phyloP scores from a whole-genome alignment of 768 basidiomycete genomes.

The Pleurotus ostreatus region DNA sequence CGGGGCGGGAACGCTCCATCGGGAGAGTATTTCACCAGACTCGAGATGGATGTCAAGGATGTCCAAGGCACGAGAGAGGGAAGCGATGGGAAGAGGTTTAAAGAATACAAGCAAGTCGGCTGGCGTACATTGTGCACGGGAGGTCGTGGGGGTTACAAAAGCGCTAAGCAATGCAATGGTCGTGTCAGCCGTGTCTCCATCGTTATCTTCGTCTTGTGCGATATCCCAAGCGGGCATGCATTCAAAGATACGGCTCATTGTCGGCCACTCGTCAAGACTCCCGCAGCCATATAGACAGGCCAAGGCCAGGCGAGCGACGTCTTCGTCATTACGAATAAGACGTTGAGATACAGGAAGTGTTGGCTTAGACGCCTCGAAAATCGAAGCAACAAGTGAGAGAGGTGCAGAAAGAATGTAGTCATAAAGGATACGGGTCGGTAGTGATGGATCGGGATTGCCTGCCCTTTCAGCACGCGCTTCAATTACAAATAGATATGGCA shows the following conservation, averaged over 20 bases:
- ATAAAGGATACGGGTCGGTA: slow-evolving; percentile 65
- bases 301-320: slow-evolving; percentile 81
- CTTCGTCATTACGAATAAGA: slow-evolving; percentile 76
- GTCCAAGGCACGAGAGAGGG: slow-evolving; percentile 82
- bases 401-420: slow-evolving; percentile 69
- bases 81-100: slow-evolving; percentile 65
- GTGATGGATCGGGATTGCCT: slow-evolving; percentile 61
- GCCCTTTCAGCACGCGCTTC: slow-evolving; percentile 84
- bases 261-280: slow-evolving; percentile 67
- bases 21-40: slow-evolving; percentile 84
- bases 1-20: slow-evolving; percentile 83
- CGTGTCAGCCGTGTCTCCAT: slow-evolving; percentile 75
- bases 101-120: slow-evolving; percentile 80
- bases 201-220: slow-evolving; percentile 47
- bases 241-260: slow-evolving; percentile 92
- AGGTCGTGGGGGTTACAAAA: slow-evolving; percentile 74
- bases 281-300: slow-evolving; percentile 85
- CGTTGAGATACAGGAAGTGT: slow-evolving; percentile 69
- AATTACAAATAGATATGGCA: slow-evolving; percentile 91
- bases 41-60: slow-evolving; percentile 92
- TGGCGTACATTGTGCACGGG: slow-evolving; percentile 50
- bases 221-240: slow-evolving; percentile 92
- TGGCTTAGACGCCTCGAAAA: slow-evolving; percentile 92
- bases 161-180: slow-evolving; percentile 77
- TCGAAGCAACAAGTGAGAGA: slow-evolving; percentile 61